Base-by-base conservation (phyloP, 306 rosid genomes). In the Aeschynomene evenia region DNA sequence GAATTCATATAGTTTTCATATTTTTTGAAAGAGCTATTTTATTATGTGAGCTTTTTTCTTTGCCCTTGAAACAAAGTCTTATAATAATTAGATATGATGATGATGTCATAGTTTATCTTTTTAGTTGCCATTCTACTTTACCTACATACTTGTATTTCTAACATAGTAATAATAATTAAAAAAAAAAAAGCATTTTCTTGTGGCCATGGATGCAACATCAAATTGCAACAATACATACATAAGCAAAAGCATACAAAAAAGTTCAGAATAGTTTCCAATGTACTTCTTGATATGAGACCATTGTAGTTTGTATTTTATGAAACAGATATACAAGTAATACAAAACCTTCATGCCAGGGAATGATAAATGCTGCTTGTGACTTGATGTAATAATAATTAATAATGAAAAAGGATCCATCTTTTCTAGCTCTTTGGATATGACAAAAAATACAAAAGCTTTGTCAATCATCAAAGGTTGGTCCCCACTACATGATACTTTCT, bases 351-450 rank as follows among this genome's bases (percentile, higher is more conserved):
- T 24, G 78, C 7, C 13, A 73, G 24, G 24, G 63, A 72, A 72
- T 39, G n/a, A n/a, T n/a, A n/a, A 57, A 40, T 53, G 66, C 4
- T 28, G 36, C 7, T 31, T 64, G 72, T 42, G 66, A 73, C 48
- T 52, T n/a, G 16, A 8, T n/a, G 24, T 57, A 63, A 26, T 21
- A 7, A 37, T 63, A 63, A 73, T 61, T 73, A 53, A 53, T 29
- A 58, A n/a, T n/a, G n/a, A n/a, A 34, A 28, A 13, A 74, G 6
- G 63, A 72, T 53, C 66, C 72, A 22, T 42, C 26, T 26, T 9
- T 11, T 24, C 42, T 29, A 16, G 15, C 42, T 64, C 31, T 48
- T 51, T 14, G 24, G 28, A 64, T 18, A 43, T 73, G 50, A 63
- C 72, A 64, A 42, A 39, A n/a, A 49, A 21, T 29, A 11, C 46